Percentiles rank a stretch among this genome's conserved stretches.
Evolutionary conservation across 129 eudicot genomes (phyloP).

Genomic region (Smallanthus sonchifolius): DNA sequence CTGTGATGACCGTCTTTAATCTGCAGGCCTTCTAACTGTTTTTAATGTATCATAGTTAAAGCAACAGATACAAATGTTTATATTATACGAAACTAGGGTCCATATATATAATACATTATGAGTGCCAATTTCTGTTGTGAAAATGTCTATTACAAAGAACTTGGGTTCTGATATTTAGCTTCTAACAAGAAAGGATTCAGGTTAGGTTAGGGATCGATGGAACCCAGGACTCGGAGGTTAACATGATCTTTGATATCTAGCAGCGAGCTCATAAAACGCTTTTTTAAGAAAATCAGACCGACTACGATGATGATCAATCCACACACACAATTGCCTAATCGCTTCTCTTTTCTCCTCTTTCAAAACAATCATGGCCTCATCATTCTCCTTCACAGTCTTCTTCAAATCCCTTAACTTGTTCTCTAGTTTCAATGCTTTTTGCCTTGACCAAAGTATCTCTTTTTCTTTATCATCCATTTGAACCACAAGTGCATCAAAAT

Average conservation of each 20-base stretch:
- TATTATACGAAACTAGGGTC: neutral
- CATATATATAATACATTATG: neutral
- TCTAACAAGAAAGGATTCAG: neutral
- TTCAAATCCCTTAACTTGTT: conserved; percentile 48
- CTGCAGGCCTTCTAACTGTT: too few species aligned
- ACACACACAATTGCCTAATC: conserved; percentile 68
- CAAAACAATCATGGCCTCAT: conserved; percentile 43
- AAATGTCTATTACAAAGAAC: neutral
- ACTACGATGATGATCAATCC: conserved; percentile 75
- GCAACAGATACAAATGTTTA: neutral
- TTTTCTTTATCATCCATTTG: conserved; percentile 57
- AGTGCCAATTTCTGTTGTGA: neutral
- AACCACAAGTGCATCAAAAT: conserved; percentile 32
- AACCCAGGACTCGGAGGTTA: neutral
- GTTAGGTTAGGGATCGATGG: neutral
- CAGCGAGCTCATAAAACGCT: conserved; percentile 28
- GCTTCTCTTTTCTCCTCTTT: conserved; percentile 81
- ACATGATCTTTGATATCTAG: conserved; percentile 18
- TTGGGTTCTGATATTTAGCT: neutral
- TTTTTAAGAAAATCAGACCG: conserved; percentile 57
- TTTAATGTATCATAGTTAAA: neutral
- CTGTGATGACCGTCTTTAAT: too few species aligned
- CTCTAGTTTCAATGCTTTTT: conserved; percentile 52
- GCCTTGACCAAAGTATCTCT: conserved; percentile 47
- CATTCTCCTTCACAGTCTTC: conserved; percentile 46